phyloP scores from a whole-genome alignment of 1,284 basidiomycete genomes.

The Crucibulum parvulum region DNA sequence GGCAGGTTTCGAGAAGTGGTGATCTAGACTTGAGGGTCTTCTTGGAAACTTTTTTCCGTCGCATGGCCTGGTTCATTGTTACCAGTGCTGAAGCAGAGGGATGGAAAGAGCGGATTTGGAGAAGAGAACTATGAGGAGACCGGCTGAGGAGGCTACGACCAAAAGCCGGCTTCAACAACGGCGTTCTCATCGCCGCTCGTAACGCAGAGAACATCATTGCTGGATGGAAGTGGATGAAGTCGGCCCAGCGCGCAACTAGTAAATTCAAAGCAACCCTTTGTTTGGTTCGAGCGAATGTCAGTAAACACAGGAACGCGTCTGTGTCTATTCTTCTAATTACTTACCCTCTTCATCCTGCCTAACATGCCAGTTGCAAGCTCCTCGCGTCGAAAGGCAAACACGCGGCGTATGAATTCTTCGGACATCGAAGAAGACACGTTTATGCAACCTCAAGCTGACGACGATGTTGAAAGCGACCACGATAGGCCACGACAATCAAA shows the following conservation, averaged over 20 bases:
- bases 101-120: conserved; percentile 65
- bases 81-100: conserved; percentile 60
- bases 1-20: conserved; percentile 80
- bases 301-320: conserved; percentile 48
- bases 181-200: conserved; percentile 17
- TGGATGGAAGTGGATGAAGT: not conserved
- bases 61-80: conserved; percentile 87
- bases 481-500: conserved; percentile 42
- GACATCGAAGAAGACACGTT: conserved; percentile 67
- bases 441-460: conserved; percentile 39
- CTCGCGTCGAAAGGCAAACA: conserved; percentile 43
- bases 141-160: not conserved
- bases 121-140: not conserved
- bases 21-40: conserved; percentile 65
- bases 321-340: conserved; percentile 15
- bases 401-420: conserved; percentile 53
- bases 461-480: conserved; percentile 57
- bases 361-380: conserved; percentile 52
- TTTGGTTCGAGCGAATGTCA: conserved; percentile 21
- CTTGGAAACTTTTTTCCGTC: conserved; percentile 59
- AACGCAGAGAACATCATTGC: conserved; percentile 50
- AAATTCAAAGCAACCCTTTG: conserved; percentile 8
- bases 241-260: not conserved
- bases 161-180: conserved; percentile 9
- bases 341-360: not conserved